Conservation (phyloP, 129 eudicot species). For the Solidago caesia region DNA sequence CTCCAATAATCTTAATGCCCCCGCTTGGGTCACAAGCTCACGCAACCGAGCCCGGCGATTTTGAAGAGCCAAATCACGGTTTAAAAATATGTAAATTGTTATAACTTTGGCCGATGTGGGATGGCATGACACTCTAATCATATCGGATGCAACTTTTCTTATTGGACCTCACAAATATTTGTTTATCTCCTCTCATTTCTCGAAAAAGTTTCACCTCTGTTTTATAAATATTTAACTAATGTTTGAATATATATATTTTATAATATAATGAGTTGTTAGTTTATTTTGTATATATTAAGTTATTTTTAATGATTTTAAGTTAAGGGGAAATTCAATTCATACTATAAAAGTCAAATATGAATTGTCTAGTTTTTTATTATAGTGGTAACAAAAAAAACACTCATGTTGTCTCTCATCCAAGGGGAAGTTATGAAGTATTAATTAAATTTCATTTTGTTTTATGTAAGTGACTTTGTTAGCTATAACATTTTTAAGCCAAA, state of each 20-base stretch:
- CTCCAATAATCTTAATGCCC: conserved; percentile 21
- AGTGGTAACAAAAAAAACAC: too few species aligned
- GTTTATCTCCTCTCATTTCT: conserved; percentile 38
- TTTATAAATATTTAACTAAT: not conserved
- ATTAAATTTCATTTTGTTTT: too few species aligned
- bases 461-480: too few species aligned
- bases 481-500: too few species aligned
- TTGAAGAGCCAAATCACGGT: not conserved
- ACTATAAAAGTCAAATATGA: conserved; percentile 32
- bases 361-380: not conserved
- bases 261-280: not conserved
- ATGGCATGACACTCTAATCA: conserved; percentile 48
- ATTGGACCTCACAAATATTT: conserved; percentile 58
- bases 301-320: not conserved
- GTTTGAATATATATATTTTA: conserved; percentile 15
- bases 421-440: too few species aligned
- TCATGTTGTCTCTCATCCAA: too few species aligned
- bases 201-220: conserved; percentile 20
- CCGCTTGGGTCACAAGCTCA: conserved; percentile 15
- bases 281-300: conserved; percentile 7
- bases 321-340: not conserved
- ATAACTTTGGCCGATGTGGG: conserved; percentile 8
- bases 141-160: conserved; percentile 67
- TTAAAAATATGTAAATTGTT: not conserved
- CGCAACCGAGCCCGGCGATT: conserved; percentile 6